A percentile compares a stretch with the other conserved stretches of the same genome.
Conservation (phyloP, 768 basidiomycete genomes). For the Termitomyces sp. region DNA sequence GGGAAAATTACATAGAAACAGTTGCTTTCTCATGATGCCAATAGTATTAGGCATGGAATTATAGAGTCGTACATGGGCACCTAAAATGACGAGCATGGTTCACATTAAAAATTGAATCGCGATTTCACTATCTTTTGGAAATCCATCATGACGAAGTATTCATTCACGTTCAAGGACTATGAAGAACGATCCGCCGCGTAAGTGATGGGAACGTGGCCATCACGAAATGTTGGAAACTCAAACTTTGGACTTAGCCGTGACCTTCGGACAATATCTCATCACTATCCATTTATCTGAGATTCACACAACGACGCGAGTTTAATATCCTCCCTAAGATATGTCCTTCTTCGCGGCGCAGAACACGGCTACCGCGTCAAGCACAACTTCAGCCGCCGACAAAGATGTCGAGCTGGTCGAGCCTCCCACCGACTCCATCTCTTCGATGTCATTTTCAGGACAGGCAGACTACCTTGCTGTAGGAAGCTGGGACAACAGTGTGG, state of each 20-base stretch:
- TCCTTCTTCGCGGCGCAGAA: slow-evolving; percentile 14
- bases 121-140: too few relatives aligned
- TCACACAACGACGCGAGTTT: neutral
- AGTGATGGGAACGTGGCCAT: neutral
- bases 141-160: neutral
- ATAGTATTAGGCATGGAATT: neutral
- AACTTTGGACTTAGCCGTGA: slow-evolving; percentile 2
- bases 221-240: neutral
- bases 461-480: slow-evolving; percentile 90
- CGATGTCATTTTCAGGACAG: slow-evolving; percentile 75
- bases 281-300: neutral
- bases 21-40: too few relatives aligned
- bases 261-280: neutral
- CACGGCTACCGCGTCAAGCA: slow-evolving; percentile 8
- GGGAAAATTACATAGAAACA: neutral
- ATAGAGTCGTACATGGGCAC: too few relatives aligned
- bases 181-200: too few relatives aligned
- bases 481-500: slow-evolving; percentile 90
- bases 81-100: neutral
- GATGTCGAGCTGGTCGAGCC: slow-evolving; percentile 80
- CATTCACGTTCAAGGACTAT: too few relatives aligned
- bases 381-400: slow-evolving; percentile 9
- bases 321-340: slow-evolving; percentile 5
- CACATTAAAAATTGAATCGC: too few relatives aligned
- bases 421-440: slow-evolving; percentile 83